Evolutionary conservation across 495 filamentous ascomycete genomes (phyloP).

Genomic region (Trichoderma reesei): DNA sequence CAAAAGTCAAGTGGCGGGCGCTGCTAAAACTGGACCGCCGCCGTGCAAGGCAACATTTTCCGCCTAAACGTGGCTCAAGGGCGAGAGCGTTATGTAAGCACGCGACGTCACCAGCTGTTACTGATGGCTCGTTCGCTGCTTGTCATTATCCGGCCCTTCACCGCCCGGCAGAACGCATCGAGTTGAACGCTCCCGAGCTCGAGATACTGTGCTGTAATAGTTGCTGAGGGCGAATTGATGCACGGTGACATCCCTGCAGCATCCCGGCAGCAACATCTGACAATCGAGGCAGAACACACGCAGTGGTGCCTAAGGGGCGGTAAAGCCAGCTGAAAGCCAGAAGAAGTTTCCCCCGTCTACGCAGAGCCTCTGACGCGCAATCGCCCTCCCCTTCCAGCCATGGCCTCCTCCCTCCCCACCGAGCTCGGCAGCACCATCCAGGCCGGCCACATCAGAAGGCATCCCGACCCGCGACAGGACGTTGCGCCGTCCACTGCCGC

Average conservation of each 20-base stretch:
- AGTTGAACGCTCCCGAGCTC: neutral
- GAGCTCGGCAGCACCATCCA: conserved; percentile 70
- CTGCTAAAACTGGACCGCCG: neutral
- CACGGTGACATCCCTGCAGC: neutral
- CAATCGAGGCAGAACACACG: neutral
- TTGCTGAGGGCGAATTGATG: neutral
- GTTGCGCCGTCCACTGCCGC: conserved; percentile 69
- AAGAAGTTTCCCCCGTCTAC: neutral
- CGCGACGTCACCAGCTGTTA: neutral
- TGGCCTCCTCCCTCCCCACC: conserved; percentile 38
- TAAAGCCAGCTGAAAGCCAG: neutral
- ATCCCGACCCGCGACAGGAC: conserved; percentile 64
- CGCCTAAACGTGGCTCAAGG: neutral
- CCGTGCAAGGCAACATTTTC: neutral
- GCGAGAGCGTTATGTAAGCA: neutral
- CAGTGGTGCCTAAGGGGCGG: neutral
- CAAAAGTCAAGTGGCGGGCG: neutral
- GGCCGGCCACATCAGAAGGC: conserved; percentile 59
- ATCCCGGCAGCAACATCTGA: neutral
- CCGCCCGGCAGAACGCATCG: neutral
- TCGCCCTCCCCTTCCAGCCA: conserved; percentile 9
- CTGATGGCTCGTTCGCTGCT: neutral
- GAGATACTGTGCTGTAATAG: no score
- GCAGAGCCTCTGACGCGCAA: neutral
- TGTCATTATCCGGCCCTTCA: neutral